Conservation (phyloP, 805 yeast genomes). For the Tetrapisispora nanseiensis region DNA sequence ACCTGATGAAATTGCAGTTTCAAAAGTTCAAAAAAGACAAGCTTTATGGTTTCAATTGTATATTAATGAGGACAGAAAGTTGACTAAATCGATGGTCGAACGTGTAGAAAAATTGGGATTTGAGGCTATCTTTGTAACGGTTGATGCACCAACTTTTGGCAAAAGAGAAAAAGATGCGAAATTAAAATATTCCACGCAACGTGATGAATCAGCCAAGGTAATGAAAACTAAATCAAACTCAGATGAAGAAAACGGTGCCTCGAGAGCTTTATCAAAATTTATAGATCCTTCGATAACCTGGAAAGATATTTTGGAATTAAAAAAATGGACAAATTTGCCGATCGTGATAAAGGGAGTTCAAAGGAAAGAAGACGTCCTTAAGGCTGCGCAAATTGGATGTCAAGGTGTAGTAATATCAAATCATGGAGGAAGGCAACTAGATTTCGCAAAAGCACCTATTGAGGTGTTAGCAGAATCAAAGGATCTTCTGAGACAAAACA, state of each 20-base stretch:
- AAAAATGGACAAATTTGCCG: slow-evolving; percentile 50
- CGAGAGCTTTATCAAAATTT: slow-evolving; percentile 76
- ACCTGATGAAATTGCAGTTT: slow-evolving; percentile 73
- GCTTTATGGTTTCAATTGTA: slow-evolving; percentile 85
- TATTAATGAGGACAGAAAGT: slow-evolving; percentile 66
- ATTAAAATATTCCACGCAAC: slow-evolving; percentile 42
- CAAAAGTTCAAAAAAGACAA: slow-evolving; percentile 49
- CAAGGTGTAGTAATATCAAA: slow-evolving; percentile 77
- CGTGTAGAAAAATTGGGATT: slow-evolving; percentile 67
- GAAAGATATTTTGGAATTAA: slow-evolving; percentile 53
- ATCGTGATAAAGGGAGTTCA: slow-evolving; percentile 78
- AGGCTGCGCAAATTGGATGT: slow-evolving; percentile 62
- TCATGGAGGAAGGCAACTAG: slow-evolving; percentile 87
- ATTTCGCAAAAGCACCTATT: slow-evolving; percentile 69
- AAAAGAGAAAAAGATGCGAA: slow-evolving; percentile 84
- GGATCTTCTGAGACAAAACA: slow-evolving; percentile 39
- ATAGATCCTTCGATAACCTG: slow-evolving; percentile 62
- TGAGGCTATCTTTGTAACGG: slow-evolving; percentile 79
- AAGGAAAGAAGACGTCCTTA: slow-evolving; percentile 64
- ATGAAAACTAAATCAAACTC: slow-evolving; percentile 41
- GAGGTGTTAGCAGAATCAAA: slow-evolving; percentile 64
- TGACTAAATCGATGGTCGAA: slow-evolving; percentile 50
- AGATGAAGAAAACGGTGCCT: slow-evolving; percentile 60
- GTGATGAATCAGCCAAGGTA: slow-evolving; percentile 23
- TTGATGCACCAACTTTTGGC: slow-evolving; percentile 88